Base-by-base conservation (phyloP, 2,329 filamentous ascomycete genomes). In the Trichoderma sp. region DNA sequence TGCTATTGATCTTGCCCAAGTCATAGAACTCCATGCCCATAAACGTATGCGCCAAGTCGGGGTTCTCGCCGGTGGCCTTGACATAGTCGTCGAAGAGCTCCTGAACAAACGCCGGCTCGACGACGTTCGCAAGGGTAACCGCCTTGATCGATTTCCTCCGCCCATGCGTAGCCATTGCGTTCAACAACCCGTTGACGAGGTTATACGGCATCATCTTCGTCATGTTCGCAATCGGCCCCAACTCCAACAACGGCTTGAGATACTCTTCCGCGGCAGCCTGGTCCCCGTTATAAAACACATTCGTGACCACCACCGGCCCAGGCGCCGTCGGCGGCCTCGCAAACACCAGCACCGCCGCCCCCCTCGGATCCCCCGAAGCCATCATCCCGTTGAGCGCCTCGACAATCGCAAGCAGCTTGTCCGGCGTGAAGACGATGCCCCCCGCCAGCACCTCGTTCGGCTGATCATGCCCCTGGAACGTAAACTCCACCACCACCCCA, bases 21-120 rank as follows among this genome's bases (percentile, higher is more conserved):
- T 81, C 76, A 26, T 78, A 76, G 26, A 79, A 73, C 67, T 84
- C 81, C 5, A 81, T 77, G 1, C 78, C 71, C 50, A 72, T 34
- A 14, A 67, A 67, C 1, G 72, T 72, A 9, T 30, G 45, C 24
- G 66, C 69, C 19, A 64, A 61, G 67, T 73, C 72, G n/a, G 67
- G 67, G 5, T 69, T 58, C 2, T 61, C 68, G 1, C 74, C 69
- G 7, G 6, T 69, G 65, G 63, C 75, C 68, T 24, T 74, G 69
- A 77, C 0, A 67, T 67, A 5, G 70, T 70, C 21, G 73, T 73
- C 24, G 15, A 47, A 63, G 4, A 63, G 15, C 2, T 47, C 60
- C 3, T 63, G 50, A 7, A 63, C 50, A 39, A 54, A 45, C 41
- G 24, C 50, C 1, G 66, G 47, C n/a, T 68, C 55, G 0, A 83